phyloP scores from a whole-genome alignment of 176 grass and related monocot genomes.

The Phoenix dactylifera region DNA sequence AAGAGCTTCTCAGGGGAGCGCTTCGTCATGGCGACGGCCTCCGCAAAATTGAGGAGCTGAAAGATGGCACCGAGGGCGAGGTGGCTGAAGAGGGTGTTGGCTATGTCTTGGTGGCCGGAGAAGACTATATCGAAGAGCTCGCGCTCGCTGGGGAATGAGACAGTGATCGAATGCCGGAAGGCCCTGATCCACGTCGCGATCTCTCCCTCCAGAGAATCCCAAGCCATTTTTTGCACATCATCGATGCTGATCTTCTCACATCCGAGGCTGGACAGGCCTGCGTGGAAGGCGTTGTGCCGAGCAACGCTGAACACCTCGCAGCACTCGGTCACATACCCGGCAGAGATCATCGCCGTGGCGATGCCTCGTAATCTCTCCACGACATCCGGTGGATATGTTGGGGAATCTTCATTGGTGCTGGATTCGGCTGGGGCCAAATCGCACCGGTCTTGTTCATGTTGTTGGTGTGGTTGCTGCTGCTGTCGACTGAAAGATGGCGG shows the following conservation, averaged over 20 bases:
- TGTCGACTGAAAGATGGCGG: conserved; percentile 42
- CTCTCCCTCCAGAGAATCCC: conserved; percentile 65
- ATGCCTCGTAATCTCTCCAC: conserved; percentile 46
- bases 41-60: not conserved
- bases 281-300: conserved; percentile 59
- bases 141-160: too few relatives aligned
- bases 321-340: conserved; percentile 73
- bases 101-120: too few relatives aligned
- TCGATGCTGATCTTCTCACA: conserved; percentile 78
- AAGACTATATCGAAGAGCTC: too few relatives aligned
- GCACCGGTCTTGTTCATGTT: conserved; percentile 36
- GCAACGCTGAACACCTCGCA: conserved; percentile 56
- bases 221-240: conserved; percentile 72
- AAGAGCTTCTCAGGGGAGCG: conserved; percentile 4
- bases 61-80: too few relatives aligned
- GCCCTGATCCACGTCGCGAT: conserved; percentile 61
- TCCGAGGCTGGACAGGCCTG: conserved; percentile 41
- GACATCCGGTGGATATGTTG: conserved; percentile 34
- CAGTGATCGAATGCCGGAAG: too few relatives aligned
- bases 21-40: not conserved
- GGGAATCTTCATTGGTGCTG: not conserved
- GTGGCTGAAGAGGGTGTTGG: too few relatives aligned
- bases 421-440: conserved; percentile 14
- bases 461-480: not conserved
- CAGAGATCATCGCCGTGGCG: conserved; percentile 39